Conservation (phyloP, 2,329 filamentous ascomycete genomes). For the Nemania diffusa region DNA sequence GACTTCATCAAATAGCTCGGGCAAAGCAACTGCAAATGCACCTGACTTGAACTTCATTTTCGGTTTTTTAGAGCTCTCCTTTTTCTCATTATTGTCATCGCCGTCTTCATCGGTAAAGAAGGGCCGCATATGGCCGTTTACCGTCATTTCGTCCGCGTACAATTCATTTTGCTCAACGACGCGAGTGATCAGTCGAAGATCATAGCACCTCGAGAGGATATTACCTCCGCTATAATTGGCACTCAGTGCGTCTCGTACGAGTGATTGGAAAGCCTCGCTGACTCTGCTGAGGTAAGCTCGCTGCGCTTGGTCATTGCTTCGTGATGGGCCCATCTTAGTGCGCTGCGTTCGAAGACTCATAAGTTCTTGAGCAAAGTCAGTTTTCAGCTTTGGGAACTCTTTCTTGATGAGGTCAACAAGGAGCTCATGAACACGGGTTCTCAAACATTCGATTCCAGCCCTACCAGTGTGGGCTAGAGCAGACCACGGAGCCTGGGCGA, state of each 20-base stretch:
- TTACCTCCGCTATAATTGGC: conserved; percentile 41
- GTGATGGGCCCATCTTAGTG: conserved; percentile 42
- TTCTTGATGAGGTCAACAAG: conserved; percentile 55
- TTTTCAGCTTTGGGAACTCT: conserved; percentile 46
- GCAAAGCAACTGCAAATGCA: neutral
- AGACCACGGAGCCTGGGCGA: conserved; percentile 52
- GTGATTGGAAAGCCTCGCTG: conserved; percentile 46
- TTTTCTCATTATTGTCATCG: neutral
- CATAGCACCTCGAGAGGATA: conserved; percentile 37
- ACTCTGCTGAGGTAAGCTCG: conserved; percentile 45
- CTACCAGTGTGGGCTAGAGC: conserved; percentile 19
- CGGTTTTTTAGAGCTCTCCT: neutral
- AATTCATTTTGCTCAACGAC: conserved; percentile 43
- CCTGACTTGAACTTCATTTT: neutral
- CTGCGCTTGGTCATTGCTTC: conserved; percentile 42
- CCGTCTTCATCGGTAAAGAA: conserved; percentile 1
- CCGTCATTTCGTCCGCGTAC: conserved; percentile 40
- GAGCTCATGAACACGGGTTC: conserved; percentile 50
- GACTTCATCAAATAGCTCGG: neutral
- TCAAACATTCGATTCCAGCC: conserved; percentile 49
- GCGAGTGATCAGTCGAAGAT: conserved; percentile 47
- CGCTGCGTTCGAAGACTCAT: conserved; percentile 14
- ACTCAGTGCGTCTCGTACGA: conserved; percentile 41
- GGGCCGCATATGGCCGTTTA: conserved; percentile 44
- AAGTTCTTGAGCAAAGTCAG: conserved; percentile 40